Evolutionary conservation across 176 grass and related monocot species (phyloP), one percentile per base, ranked within the genome.

Genomic region (Zea mays): DNA sequence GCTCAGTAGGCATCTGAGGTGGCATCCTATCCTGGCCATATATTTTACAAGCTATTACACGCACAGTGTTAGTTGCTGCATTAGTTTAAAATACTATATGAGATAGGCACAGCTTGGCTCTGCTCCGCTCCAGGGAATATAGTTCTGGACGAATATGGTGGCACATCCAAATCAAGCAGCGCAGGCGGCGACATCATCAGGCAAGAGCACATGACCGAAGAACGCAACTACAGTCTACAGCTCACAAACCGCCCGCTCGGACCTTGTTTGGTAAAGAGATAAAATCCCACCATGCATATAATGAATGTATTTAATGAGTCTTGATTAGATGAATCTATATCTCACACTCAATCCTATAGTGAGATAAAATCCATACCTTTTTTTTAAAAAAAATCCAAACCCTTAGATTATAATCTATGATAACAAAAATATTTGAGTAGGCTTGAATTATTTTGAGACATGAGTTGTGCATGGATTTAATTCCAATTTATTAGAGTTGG

Each of bases 101-200:
- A 49, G 49, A 27, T 27, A 87, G 49, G 17, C 76, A 67, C 79
- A 78, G 74, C 59, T 49, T 50, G 34, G 50, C 57, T 27, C 57
- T 2, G 56, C 56, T 60, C 57, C 4, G 19, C 41, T 10, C 40
- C 73, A 11, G 48, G 52, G 52, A 67, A 73, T 27, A 73, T 78
- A 83, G 66, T 69, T 51, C 73, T 78, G 67, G 20, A 41, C 21
- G 49, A 61, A 67, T 69, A 60, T 67, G 80, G 85, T 79, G 74
- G 39, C 74, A 62, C 69, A 68, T 83, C 85, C 42, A 74, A 81
- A 79, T 87, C 58, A 71, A 65, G 42, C 19, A 65, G 42, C 19
- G 50, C 62, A 34, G 43, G 37, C 43, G 36, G 59, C 27, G 74
- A 76, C 67, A 81, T 51, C 70, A 37, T 45, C 75, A 42, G 17